These are phyloP conservation scores for Auricularia cornea DNA, from an alignment of 768 basidiomycete species.

Conservation along the genomic window DNA sequence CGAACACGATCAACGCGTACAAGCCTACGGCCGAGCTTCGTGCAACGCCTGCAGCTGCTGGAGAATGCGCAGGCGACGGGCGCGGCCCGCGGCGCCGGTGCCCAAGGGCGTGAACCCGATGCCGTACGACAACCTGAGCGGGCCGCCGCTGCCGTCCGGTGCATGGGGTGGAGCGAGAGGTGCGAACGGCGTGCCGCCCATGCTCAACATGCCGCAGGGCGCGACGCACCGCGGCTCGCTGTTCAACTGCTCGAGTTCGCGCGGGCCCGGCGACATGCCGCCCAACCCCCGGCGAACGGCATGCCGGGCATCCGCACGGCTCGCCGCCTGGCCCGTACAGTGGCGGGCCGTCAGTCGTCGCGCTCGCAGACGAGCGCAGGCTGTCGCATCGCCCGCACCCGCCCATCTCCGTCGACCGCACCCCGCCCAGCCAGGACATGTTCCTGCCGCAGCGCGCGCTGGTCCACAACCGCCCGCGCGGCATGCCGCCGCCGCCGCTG, in stretches of 20 bases:
- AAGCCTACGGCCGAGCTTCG: constrained; percentile 90
- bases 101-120: constrained; percentile 96
- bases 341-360: too few species aligned
- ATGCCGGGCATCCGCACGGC: neutral
- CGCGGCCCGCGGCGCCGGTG: constrained; percentile 73
- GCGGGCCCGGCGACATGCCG: neutral
- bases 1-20: constrained; percentile 97
- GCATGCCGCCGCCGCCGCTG: neutral
- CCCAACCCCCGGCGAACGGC: neutral
- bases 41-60: constrained; percentile 68
- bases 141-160: constrained; percentile 45
- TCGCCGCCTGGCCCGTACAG: neutral
- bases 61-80: constrained; percentile 73
- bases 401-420: neutral
- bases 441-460: neutral
- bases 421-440: neutral
- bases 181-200: neutral
- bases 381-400: too few species aligned
- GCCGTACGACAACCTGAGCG: constrained; percentile 59
- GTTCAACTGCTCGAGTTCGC: neutral
- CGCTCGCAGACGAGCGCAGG: too few species aligned
- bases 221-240: neutral
- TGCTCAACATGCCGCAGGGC: neutral
- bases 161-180: neutral
- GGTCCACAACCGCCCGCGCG: neutral